These are phyloP conservation scores for Phycomyces nitens DNA, from an alignment of 192 early-diverging fungal genomes.

Conservation along the genomic window DNA sequence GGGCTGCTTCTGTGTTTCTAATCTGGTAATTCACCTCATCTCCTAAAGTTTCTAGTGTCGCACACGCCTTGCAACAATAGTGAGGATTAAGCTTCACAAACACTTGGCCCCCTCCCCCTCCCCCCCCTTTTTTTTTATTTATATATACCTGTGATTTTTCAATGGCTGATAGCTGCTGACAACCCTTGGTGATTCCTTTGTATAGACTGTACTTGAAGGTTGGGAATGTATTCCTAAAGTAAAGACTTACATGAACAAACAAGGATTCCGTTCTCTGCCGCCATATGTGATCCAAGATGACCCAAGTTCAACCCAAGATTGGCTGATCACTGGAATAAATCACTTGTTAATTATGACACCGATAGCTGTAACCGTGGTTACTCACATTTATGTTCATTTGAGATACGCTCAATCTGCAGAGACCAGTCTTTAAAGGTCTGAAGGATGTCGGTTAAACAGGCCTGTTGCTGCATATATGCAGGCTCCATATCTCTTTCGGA, in stretches of 20 bases:
- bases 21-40: constrained; percentile 30
- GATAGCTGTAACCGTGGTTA: background rate
- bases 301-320: constrained; percentile 16
- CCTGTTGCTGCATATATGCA: constrained; percentile 3
- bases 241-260: constrained; percentile 28
- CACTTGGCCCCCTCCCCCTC: background rate
- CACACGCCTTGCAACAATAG: background rate
- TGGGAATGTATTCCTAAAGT: background rate
- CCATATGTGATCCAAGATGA: constrained; percentile 25
- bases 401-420: background rate
- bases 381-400: constrained; percentile 15
- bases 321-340: constrained; percentile 6
- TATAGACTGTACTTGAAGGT: constrained; percentile 10
- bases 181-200: constrained; percentile 25
- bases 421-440: background rate
- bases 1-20: constrained; percentile 17
- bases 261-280: constrained; percentile 25
- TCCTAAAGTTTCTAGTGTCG: constrained; percentile 4
- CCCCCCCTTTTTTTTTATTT: background rate
- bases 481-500: constrained; percentile 20
- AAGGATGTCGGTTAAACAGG: constrained; percentile 3
- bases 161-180: constrained; percentile 19
- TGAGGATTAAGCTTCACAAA: background rate
- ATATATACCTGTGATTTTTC: constrained; percentile 21
- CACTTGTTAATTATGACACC: background rate